Conservation (phyloP, 1,284 basidiomycete genomes). For the Athelia sp. region DNA sequence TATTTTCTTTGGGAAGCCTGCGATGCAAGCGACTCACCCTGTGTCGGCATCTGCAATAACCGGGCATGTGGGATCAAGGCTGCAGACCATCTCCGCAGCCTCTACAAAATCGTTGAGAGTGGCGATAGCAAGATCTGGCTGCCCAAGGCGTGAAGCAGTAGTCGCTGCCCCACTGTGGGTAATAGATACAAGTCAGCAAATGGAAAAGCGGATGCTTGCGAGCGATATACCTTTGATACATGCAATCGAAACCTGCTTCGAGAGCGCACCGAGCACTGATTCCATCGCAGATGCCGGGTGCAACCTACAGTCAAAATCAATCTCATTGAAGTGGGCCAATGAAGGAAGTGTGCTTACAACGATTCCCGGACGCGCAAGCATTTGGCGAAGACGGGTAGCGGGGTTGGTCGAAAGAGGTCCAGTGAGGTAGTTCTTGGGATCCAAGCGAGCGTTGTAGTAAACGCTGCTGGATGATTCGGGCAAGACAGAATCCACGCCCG, state of each 20-base stretch:
- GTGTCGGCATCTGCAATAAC: constrained; percentile 45
- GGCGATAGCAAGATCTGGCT: constrained; percentile 27
- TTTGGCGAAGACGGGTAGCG: constrained; percentile 67
- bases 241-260: constrained; percentile 70
- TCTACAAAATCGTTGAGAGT: constrained; percentile 10
- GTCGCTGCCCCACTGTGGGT: constrained; percentile 62
- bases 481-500: too few relatives aligned
- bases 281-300: constrained; percentile 78
- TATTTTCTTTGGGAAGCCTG: not conserved
- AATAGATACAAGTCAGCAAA: constrained; percentile 2
- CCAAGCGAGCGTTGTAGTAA: constrained; percentile 57
- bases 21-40: constrained; percentile 19
- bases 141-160: constrained; percentile 61
- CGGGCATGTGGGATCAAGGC: constrained; percentile 27
- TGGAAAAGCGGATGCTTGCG: not conserved
- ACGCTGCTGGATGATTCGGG: too few relatives aligned
- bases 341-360: constrained; percentile 44
- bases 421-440: constrained; percentile 65
- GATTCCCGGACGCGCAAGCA: constrained; percentile 73
- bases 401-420: constrained; percentile 63
- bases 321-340: constrained; percentile 3
- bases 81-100: constrained; percentile 35
- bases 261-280: constrained; percentile 76
- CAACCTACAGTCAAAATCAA: constrained; percentile 36
- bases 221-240: constrained; percentile 58